Evolutionary conservation across 768 basidiomycete species (phyloP).

Genomic region (Rhodosporidiobolus sp.): DNA sequence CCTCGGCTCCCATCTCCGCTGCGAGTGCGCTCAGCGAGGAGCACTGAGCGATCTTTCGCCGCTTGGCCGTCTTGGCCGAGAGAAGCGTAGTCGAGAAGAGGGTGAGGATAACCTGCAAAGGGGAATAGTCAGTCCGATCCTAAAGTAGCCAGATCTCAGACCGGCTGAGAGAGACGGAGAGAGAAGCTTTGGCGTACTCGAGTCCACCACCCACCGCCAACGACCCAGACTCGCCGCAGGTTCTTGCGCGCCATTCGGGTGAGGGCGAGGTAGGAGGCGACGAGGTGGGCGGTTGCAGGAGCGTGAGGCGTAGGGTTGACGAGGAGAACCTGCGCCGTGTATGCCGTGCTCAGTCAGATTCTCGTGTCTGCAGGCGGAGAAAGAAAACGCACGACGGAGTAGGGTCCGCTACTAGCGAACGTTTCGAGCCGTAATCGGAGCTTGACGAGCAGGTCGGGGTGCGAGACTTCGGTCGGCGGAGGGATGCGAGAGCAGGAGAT

Average conservation of each 20-base stretch:
- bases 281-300: constrained; percentile 10
- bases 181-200: background rate
- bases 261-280: constrained; percentile 15
- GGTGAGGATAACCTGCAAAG: constrained; percentile 14
- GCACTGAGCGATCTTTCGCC: constrained; percentile 17
- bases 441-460: background rate
- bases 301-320: constrained; percentile 16
- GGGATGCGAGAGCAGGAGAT: constrained; percentile 14
- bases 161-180: background rate
- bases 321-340: constrained; percentile 18
- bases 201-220: constrained; percentile 34
- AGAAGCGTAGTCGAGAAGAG: constrained; percentile 27
- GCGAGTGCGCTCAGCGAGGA: background rate
- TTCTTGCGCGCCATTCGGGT: constrained; percentile 15
- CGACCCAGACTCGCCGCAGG: constrained; percentile 15
- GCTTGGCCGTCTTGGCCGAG: constrained; percentile 1
- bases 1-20: background rate
- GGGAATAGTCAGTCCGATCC: background rate
- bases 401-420: constrained; percentile 8
- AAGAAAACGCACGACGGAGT: constrained; percentile 13
- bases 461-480: background rate
- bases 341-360: background rate
- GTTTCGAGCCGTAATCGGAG: background rate
- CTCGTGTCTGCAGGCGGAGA: no score
- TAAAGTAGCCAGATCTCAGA: background rate